phyloP scores from a whole-genome alignment of 1,139 yeast genomes.

The Yamadazyma atmosphaerica region DNA sequence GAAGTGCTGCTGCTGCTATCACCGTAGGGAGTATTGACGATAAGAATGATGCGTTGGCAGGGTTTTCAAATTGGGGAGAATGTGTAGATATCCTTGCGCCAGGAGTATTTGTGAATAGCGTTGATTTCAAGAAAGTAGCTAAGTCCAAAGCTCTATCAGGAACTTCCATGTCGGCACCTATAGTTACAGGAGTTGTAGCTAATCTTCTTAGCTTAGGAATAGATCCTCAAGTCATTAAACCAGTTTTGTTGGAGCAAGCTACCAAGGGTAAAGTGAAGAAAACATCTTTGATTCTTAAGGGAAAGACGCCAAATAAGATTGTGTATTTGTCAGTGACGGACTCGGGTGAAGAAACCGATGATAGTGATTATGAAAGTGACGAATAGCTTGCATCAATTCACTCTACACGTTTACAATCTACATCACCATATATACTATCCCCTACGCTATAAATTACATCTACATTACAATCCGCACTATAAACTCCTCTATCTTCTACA shows the following conservation, averaged over 20 bases:
- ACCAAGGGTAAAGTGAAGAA: constrained; percentile 37
- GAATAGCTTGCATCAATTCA: too few relatives aligned
- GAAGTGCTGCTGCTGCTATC: constrained; percentile 67
- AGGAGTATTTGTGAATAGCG: constrained; percentile 65
- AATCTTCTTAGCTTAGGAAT: constrained; percentile 62
- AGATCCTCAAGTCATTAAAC: constrained; percentile 37
- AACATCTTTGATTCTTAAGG: constrained; percentile 27
- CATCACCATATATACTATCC: too few relatives aligned
- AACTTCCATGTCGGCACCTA: constrained; percentile 87
- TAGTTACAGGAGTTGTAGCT: constrained; percentile 73
- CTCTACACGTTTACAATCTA: too few relatives aligned
- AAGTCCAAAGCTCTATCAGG: constrained; percentile 61
- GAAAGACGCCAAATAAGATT: constrained; percentile 40
- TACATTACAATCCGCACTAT: too few relatives aligned
- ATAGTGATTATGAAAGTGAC: constrained; percentile 6
- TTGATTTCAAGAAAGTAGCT: constrained; percentile 24
- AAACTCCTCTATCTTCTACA: too few relatives aligned
- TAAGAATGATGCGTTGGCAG: constrained; percentile 61
- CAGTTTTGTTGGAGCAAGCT: constrained; percentile 37
- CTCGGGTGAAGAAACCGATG: too few relatives aligned
- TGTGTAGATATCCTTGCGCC: constrained; percentile 86
- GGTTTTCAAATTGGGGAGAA: constrained; percentile 83
- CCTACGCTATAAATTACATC: too few relatives aligned
- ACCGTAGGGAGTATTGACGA: constrained; percentile 91
- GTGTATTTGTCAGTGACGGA: constrained; percentile 21